Conservation (phyloP, 2,329 filamentous ascomycete species). For the Lecanosticta acicola region DNA sequence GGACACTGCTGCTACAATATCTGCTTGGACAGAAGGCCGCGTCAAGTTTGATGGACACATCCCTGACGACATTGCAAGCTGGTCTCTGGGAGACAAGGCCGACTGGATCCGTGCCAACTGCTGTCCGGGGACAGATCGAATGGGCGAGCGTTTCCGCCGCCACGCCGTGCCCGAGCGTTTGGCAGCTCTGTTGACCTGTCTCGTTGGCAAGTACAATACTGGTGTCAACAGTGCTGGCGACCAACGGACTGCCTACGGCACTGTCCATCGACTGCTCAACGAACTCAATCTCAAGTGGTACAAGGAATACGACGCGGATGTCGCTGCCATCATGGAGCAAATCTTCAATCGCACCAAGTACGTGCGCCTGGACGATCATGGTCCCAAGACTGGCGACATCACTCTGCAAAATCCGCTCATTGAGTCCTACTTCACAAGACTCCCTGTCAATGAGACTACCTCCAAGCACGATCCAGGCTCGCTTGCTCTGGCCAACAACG, state of each 20-base stretch:
- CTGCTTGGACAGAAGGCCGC: conserved; percentile 63
- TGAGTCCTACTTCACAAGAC: conserved; percentile 88
- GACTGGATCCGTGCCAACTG: conserved; percentile 64
- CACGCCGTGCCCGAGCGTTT: conserved; percentile 62
- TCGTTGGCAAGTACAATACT: conserved; percentile 64
- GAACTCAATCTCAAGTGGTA: conserved; percentile 85
- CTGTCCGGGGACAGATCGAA: conserved; percentile 62
- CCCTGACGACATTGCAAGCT: conserved; percentile 50
- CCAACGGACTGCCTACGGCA: conserved; percentile 50
- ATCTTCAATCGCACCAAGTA: conserved; percentile 94
- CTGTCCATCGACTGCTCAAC: conserved; percentile 60
- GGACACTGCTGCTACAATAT: conserved; percentile 61
- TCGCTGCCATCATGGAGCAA: conserved; percentile 79
- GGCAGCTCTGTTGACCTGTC: conserved; percentile 61
- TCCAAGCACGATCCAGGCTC: conserved; percentile 69
- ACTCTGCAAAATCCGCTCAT: conserved; percentile 73
- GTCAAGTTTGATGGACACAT: conserved; percentile 50
- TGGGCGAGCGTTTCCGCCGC: conserved; percentile 76
- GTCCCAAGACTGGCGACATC: conserved; percentile 78
- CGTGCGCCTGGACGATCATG: conserved; percentile 83
- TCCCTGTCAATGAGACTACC: conserved; percentile 73
- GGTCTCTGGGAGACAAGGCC: conserved; percentile 55
- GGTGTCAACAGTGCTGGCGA: conserved; percentile 46
- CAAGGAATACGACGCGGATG: conserved; percentile 81
- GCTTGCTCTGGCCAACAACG: conserved; percentile 85